A percentile compares a stretch with the other conserved stretches of the same genome.
These are phyloP conservation scores for Cornus kousa DNA, from an alignment of 148 eudicot species.

Conservation along the genomic window DNA sequence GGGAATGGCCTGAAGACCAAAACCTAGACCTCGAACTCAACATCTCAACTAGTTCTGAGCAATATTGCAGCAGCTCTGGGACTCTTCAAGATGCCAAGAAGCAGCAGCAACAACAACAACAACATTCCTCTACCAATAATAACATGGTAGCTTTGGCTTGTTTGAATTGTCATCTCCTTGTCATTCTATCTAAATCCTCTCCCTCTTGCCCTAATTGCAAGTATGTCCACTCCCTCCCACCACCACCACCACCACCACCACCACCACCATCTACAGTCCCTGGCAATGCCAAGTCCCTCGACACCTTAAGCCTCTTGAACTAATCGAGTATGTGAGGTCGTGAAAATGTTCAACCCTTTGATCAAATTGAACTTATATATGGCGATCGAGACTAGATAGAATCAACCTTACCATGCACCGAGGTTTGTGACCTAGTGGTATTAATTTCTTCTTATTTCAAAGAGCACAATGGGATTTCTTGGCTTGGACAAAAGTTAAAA, in stretches of 20 bases:
- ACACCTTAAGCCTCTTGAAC: slow-evolving; percentile 13
- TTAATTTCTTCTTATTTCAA: not conserved
- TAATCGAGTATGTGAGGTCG: not conserved
- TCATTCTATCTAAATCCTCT: slow-evolving; percentile 20
- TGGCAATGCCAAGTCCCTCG: not conserved
- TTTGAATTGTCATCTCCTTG: slow-evolving; percentile 30
- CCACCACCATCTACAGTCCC: not conserved
- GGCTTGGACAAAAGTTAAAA: too few relatives aligned
- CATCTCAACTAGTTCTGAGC: slow-evolving; percentile 12
- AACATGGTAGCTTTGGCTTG: slow-evolving; percentile 30
- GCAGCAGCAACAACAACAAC: not conserved
- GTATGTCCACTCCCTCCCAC: slow-evolving; percentile 22
- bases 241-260: not conserved
- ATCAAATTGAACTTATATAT: too few relatives aligned
- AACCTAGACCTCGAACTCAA: slow-evolving; percentile 28
- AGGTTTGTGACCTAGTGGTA: not conserved
- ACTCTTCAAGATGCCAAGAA: not conserved
- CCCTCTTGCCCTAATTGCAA: slow-evolving; percentile 30
- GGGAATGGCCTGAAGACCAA: slow-evolving; percentile 21
- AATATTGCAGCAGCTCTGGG: not conserved
- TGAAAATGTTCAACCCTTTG: not conserved
- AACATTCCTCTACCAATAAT: slow-evolving; percentile 4
- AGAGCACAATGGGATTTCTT: too few relatives aligned
- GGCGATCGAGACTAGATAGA: not conserved
- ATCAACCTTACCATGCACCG: not conserved